Percentiles rank a stretch among this genome's conserved stretches.
These are phyloP conservation scores for Aristolochia contorta DNA, from an alignment of 164 flowering plant genomes.

Conservation along the genomic window DNA sequence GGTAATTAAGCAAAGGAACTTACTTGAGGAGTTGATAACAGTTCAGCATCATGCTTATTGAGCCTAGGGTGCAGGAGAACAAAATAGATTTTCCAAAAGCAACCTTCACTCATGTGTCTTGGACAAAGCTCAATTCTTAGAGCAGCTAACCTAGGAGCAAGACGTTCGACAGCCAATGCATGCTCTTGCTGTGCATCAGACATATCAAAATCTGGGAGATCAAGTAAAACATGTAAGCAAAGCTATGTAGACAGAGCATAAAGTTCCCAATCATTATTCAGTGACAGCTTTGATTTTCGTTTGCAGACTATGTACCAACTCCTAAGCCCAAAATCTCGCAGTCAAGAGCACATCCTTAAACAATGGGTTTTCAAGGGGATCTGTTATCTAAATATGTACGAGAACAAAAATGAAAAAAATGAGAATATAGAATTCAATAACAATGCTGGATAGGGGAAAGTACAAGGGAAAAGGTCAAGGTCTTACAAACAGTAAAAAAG, in stretches of 20 bases:
- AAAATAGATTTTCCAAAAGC: conserved; percentile 73
- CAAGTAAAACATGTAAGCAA: neutral
- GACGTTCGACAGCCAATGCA: conserved; percentile 65
- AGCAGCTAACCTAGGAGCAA: conserved; percentile 86
- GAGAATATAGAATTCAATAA: no score
- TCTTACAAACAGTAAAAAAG: no score
- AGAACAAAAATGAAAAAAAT: no score
- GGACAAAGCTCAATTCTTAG: conserved; percentile 95
- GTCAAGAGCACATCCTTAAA: no score
- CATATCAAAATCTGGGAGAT: conserved; percentile 69
- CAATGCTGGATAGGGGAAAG: no score
- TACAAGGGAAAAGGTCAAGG: no score
- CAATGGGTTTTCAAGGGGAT: no score
- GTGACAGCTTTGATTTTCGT: no score
- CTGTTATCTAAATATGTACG: no score
- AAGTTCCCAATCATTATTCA: no score
- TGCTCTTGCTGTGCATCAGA: conserved; percentile 79
- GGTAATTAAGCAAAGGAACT: conserved; percentile 4
- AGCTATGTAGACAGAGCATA: neutral
- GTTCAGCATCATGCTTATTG: conserved; percentile 53
- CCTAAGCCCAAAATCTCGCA: no score
- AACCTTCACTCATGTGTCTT: conserved; percentile 72
- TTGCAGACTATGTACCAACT: no score
- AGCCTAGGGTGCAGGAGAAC: conserved; percentile 83
- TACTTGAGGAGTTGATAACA: conserved; percentile 75